Evolutionary conservation across 1,284 basidiomycete species (phyloP).

Genomic region (Apiotrichum laibachii): DNA sequence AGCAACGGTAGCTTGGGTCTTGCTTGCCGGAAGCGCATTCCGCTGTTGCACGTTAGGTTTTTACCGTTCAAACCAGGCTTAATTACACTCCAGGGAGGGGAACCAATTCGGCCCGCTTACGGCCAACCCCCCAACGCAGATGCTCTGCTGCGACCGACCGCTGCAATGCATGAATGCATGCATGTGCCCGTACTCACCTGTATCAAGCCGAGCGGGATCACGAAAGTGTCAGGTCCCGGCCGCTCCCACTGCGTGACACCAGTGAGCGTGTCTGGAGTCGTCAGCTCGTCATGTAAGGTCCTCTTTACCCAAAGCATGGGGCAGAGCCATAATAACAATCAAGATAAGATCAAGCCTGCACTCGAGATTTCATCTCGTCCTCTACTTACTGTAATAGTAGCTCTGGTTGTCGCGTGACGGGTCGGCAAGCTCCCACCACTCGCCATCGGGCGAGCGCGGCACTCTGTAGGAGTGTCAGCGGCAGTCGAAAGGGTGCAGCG

Average conservation of each 20-base stretch:
- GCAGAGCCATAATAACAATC: background rate
- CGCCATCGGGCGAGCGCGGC: conserved; percentile 76
- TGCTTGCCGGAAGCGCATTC: conserved; percentile 22
- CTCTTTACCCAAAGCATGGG: too few species aligned
- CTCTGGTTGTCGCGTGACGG: conserved; percentile 70
- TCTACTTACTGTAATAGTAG: conserved; percentile 75
- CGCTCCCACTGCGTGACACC: conserved; percentile 85
- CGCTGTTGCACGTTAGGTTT: conserved; percentile 51
- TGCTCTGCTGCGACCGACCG: too few species aligned
- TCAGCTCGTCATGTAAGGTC: background rate
- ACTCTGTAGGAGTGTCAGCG: conserved; percentile 55
- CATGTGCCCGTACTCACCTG: conserved; percentile 56
- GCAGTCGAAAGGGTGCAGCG: background rate
- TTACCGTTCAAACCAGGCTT: background rate
- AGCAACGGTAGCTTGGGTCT: too few species aligned
- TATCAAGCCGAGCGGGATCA: conserved; percentile 83
- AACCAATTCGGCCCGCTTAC: background rate
- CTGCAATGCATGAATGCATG: too few species aligned
- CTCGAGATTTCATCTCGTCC: background rate
- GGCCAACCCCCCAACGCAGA: background rate
- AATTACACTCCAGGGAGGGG: too few species aligned
- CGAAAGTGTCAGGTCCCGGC: conserved; percentile 66
- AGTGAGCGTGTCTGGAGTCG: conserved; percentile 61
- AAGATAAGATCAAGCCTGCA: background rate
- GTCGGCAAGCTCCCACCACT: conserved; percentile 93